Conservation (phyloP, 164 flowering plant genomes). For the Magnolia officinalis region DNA sequence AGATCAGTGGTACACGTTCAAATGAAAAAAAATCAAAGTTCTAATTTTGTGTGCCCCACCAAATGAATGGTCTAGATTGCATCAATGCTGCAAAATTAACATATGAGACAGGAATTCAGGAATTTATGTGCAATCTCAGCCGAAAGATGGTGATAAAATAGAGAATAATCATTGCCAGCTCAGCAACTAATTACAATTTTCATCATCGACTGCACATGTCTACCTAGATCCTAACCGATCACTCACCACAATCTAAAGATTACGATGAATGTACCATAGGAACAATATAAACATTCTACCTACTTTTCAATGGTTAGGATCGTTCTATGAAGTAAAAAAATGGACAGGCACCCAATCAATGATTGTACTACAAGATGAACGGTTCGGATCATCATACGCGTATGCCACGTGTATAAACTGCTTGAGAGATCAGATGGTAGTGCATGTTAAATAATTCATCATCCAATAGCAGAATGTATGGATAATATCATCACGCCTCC, state of each 20-base stretch:
- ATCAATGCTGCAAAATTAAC: too few species aligned
- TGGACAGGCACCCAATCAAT: too few species aligned
- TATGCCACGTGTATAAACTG: neutral
- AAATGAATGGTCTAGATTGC: too few species aligned
- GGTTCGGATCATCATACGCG: too few species aligned
- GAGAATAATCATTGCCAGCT: slow-evolving; percentile 20
- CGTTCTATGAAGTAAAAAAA: too few species aligned
- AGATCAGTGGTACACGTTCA: too few species aligned
- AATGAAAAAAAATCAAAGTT: too few species aligned
- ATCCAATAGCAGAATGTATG: slow-evolving; percentile 24
- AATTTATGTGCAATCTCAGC: slow-evolving; percentile 24
- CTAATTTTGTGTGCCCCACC: too few species aligned
- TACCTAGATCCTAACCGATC: neutral
- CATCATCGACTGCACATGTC: slow-evolving; percentile 27
- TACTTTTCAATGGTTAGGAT: too few species aligned
- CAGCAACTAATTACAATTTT: slow-evolving; percentile 10
- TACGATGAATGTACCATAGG: too few species aligned
- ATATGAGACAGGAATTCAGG: neutral
- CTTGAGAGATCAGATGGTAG: slow-evolving; percentile 37
- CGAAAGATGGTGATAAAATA: slow-evolving; percentile 32
- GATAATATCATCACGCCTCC: slow-evolving; percentile 27
- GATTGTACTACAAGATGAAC: neutral
- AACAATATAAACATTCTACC: too few species aligned
- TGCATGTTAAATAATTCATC: slow-evolving; percentile 30
- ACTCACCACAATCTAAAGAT: neutral